Percentiles rank a stretch among this genome's conserved stretches.
These are phyloP conservation scores for Cladosporium velox DNA, from an alignment of 2,329 filamentous ascomycete genomes.

Conservation along the genomic window DNA sequence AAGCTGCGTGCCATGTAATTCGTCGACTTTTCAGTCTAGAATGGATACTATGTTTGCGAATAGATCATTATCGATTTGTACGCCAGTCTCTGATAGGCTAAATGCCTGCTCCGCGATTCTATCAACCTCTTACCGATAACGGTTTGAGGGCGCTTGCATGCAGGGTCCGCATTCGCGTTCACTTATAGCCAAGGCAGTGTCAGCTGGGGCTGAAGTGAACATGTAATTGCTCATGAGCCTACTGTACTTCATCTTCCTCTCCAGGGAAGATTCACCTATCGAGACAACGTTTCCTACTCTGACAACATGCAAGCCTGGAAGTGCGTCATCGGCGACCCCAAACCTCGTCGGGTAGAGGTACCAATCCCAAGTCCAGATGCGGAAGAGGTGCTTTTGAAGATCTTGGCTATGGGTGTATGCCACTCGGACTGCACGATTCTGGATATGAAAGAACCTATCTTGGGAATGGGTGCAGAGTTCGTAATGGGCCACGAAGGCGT, in stretches of 20 bases:
- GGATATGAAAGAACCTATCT: conserved; percentile 27
- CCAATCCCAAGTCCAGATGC: conserved; percentile 32
- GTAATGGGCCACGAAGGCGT: conserved; percentile 28
- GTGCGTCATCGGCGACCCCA: conserved; percentile 29
- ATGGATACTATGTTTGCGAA: not conserved
- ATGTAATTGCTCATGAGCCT: not conserved
- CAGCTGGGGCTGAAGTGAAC: not conserved
- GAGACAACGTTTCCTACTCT: not conserved
- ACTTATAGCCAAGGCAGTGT: not conserved
- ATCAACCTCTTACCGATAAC: not conserved
- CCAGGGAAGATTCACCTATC: not conserved
- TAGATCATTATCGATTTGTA: not conserved
- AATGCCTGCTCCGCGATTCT: not conserved
- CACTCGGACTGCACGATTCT: conserved; percentile 39
- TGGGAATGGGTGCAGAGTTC: conserved; percentile 19
- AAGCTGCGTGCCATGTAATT: not conserved
- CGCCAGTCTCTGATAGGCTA: not conserved
- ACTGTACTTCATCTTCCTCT: not conserved
- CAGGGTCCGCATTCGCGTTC: not conserved
- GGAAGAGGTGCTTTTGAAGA: conserved; percentile 37
- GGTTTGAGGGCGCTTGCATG: not conserved
- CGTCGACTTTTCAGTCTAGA: not conserved
- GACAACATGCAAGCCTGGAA: conserved; percentile 18
- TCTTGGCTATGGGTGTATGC: conserved; percentile 42
- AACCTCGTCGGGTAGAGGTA: conserved; percentile 36